Evolutionary conservation across 192 early-diverging fungal species (phyloP).

Genomic region (Coemansia furcata): DNA sequence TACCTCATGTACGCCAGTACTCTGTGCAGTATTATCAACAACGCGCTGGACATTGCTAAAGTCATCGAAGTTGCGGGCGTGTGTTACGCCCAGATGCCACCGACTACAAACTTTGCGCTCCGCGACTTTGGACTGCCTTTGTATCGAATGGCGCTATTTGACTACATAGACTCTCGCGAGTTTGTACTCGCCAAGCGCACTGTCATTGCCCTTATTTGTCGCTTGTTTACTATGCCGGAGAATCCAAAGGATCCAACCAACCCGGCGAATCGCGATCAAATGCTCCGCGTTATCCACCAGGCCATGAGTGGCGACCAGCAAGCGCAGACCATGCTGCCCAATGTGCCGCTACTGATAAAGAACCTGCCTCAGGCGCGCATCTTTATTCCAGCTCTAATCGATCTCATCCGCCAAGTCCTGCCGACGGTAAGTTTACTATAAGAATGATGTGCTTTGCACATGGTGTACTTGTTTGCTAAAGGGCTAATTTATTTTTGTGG

Average conservation of each 20-base stretch:
- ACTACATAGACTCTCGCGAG: constrained; percentile 7
- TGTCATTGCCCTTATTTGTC: constrained; percentile 12
- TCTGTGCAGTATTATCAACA: constrained; percentile 22
- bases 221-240: constrained; percentile 15
- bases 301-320: constrained; percentile 17
- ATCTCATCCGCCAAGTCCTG: constrained; percentile 24
- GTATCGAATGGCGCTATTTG: constrained; percentile 19
- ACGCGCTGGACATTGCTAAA: constrained; percentile 14
- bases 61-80: constrained; percentile 19
- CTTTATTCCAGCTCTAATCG: constrained; percentile 37
- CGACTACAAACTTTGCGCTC: constrained; percentile 38
- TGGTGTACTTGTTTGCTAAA: constrained; percentile 2
- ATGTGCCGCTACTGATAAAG: constrained; percentile 23
- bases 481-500: not conserved
- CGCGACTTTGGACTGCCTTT: constrained; percentile 28
- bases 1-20: constrained; percentile 25
- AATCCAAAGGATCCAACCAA: constrained; percentile 22
- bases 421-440: constrained; percentile 27
- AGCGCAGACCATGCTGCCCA: constrained; percentile 25
- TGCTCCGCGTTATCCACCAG: constrained; percentile 20
- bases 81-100: constrained; percentile 29
- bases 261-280: constrained; percentile 10
- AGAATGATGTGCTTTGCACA: not conserved
- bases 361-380: constrained; percentile 29
- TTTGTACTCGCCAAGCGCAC: constrained; percentile 10